Conservation (phyloP, 1,284 basidiomycete species). For the Coriolopsis trogii region DNA sequence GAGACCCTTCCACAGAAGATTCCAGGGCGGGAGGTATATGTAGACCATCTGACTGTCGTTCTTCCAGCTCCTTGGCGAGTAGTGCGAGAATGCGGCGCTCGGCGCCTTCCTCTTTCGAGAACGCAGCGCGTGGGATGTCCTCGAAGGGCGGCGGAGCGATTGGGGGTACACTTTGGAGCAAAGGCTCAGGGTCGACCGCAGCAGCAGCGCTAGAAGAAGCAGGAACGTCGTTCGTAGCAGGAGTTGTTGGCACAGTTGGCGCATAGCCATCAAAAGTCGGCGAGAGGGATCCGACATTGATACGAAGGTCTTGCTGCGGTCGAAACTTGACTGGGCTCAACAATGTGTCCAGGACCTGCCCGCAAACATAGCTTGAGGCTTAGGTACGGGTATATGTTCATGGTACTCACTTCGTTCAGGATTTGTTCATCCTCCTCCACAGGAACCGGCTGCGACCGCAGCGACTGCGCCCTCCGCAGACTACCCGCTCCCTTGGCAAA, state of each 20-base stretch:
- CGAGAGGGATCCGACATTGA: not conserved
- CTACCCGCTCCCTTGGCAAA: conserved; percentile 25
- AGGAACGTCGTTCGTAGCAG: not conserved
- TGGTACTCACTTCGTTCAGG: conserved; percentile 3
- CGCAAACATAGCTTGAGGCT: too few species aligned
- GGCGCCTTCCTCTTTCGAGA: conserved; percentile 44
- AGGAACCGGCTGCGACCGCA: conserved; percentile 11
- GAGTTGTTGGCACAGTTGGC: conserved; percentile 28
- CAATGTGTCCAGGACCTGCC: too few species aligned
- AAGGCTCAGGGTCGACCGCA: conserved; percentile 9
- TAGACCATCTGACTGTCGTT: conserved; percentile 37
- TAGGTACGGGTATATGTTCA: too few species aligned
- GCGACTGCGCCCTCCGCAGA: conserved; percentile 24
- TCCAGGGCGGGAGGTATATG: too few species aligned
- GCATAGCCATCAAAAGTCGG: conserved; percentile 1
- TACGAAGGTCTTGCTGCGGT: not conserved
- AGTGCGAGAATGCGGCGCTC: conserved; percentile 44
- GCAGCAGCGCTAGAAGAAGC: not conserved
- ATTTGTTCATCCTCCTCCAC: not conserved
- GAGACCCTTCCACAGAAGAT: conserved; percentile 8
- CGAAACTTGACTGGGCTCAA: not conserved
- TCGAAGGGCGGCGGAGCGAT: conserved; percentile 51
- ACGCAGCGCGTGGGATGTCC: conserved; percentile 36
- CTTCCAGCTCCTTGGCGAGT: conserved; percentile 43
- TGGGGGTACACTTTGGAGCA: too few species aligned